Evolutionary conservation across 768 basidiomycete genomes (phyloP), one percentile per base, ranked within the genome.

Genomic region (Trametes gibbosa): DNA sequence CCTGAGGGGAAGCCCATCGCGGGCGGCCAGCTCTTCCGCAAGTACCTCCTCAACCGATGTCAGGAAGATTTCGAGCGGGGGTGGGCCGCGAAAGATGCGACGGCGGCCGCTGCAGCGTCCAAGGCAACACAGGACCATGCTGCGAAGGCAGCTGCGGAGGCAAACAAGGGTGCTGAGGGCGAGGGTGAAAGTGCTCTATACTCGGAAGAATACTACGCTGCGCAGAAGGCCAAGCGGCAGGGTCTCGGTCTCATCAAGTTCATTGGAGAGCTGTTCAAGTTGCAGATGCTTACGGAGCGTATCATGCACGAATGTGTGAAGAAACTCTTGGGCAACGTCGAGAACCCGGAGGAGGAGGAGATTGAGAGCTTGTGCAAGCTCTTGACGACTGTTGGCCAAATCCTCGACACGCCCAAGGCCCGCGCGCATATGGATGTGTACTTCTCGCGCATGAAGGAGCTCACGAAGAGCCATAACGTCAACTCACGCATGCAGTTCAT

Each of bases 251-350:
- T 99, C 65, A 94, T 98, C 78, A 92, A 91, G 74, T 95, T 99
- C 77, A 98, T 98, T 63, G 95, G 96, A 63, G 96, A 99, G 76
- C 79, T 98, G 54, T 99, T 94, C 87, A 98, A 98, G 77, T 79
- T 99, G n/a, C 90, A 92, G 76, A 97, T 98, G 94, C 79, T 98
- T 54, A 95, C 94, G 48, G 93, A 95, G 77, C 88, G 93, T 65
- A 96, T 98, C 77, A 99, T 98, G 92, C 91, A 95, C 78, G 91
- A 94, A 74, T 99, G 96, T 79, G 87, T 98, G 71, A 93, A 94
- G 83, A 95, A 96, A 76, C 82, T 98, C 13, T 79, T 98, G 13
- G 84, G 88, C 54, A 98, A 99, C 70, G 89, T 96, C 57, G 87
- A 93, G 65, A 91, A 92, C 68, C 97, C 95, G 0, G 95, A 98